Base-by-base conservation (phyloP, 805 yeast species). In the Metschnikowia santaceciliae region DNA sequence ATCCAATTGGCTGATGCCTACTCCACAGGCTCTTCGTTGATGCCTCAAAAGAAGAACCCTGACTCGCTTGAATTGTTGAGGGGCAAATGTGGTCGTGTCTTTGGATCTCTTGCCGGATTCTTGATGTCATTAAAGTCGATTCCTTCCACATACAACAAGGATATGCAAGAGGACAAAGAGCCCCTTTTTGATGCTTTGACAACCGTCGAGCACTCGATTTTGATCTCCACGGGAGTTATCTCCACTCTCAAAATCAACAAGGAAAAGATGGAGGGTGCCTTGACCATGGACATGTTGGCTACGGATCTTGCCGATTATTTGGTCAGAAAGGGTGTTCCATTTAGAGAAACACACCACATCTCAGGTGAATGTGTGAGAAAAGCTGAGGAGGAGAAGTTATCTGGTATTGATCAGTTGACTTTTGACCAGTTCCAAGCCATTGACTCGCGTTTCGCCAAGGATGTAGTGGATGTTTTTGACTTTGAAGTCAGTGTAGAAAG, bases 41-140 rank as follows among this genome's bases (percentile, higher is more conserved):
- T 94, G 99, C 99, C 99, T 22, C 99, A 94, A 72, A 94, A 94
- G 83, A 94, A 94, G 72, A 94, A 94, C 74, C 97, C 99, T 3
- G 99, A 94, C 69, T 88, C 96, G 30, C 77, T 94, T 59, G 99
- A 94, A 74, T 79, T 94, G 55, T 79, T 95, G 65, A 82, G 99
- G 71, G 99, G 99, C 53, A 94, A 94, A 73, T 84, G 95, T 10
- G 99, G 99, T 49, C 85, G 99, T 70, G 96, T 90, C 5, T 91
- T 94, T 63, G 99, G 99, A 67, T 84, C 91, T 26, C 75, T 94
- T 54, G 83, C 96, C 23, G 99, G 99, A 0, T 94, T 94, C 75
- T 78, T 94, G 80, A 94, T 94, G 97, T 83, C 96, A 22, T 77
- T 90, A 62, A 94, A 94, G 72, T 90, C 96, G n/a, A 89, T 92